Conservation (phyloP, 345 rosid genomes). For the Draba incana region DNA sequence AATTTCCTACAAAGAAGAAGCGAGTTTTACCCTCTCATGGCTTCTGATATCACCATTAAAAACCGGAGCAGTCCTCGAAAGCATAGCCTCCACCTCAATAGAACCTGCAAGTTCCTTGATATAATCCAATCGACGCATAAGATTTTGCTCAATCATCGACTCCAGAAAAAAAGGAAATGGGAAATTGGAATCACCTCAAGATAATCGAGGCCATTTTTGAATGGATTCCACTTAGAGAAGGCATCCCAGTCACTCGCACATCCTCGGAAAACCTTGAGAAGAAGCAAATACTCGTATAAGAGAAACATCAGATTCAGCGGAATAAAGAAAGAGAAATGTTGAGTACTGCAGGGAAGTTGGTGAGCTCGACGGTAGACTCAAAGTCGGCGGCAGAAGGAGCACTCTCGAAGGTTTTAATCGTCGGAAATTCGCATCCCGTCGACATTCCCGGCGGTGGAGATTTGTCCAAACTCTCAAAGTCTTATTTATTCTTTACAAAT, state of each 20-base stretch:
- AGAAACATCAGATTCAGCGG: slow-evolving; percentile 10
- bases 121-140: slow-evolving; percentile 26
- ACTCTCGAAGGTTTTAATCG: slow-evolving; percentile 51
- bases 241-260: slow-evolving; percentile 69
- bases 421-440: slow-evolving; percentile 44
- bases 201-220: slow-evolving; percentile 70
- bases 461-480: not conserved
- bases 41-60: slow-evolving; percentile 85
- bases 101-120: slow-evolving; percentile 69
- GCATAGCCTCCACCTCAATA: slow-evolving; percentile 74
- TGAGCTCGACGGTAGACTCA: slow-evolving; percentile 61
- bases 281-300: slow-evolving; percentile 2
- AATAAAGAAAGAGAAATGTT: not conserved
- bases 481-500: too few relatives aligned
- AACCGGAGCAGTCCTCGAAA: slow-evolving; percentile 67
- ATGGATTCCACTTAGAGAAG: slow-evolving; percentile 68
- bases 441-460: slow-evolving; percentile 13
- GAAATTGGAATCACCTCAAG: slow-evolving; percentile 51
- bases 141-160: slow-evolving; percentile 8
- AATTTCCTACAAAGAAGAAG: not conserved
- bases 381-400: slow-evolving; percentile 57
- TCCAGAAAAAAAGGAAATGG: not conserved
- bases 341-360: slow-evolving; percentile 69
- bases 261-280: slow-evolving; percentile 60
- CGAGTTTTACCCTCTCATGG: slow-evolving; percentile 76